Evolutionary conservation across 805 yeast genomes (phyloP), one percentile per base, ranked within the genome.

Genomic region (Yamadazyma paraphyllophila): DNA sequence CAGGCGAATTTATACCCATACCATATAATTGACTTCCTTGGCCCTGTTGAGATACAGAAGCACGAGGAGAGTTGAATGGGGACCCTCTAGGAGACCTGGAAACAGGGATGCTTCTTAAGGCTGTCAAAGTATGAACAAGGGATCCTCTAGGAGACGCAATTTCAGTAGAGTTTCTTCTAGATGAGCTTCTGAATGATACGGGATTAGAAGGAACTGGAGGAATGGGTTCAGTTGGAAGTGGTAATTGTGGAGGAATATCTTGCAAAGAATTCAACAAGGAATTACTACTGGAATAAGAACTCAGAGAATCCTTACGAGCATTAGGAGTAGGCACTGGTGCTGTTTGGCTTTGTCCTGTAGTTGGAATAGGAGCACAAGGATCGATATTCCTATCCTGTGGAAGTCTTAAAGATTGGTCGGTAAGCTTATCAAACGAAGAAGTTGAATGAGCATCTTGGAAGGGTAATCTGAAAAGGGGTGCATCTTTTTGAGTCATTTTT

Each of bases 391-490:
- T 43, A 2, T 43, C 38, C 14, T 29, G 41, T 11, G 44, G 43
- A 7, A 39, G 31, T 10, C 36, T 36, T n/a, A 44, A 44, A 17
- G 39, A 38, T 16, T 44, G 47, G 11, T 42, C 45, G 13, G 45
- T 17, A 15, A 40, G 35, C 17, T 14, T 42, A 16, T 42, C 45
- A 27, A 42, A 34, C n/a, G 45, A 42, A 9, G 45, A 10, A 4
- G 35, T 15, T 5, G 46, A 43, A 13, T 24, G 15, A 2, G 46
- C 24, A 15, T 83, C 87, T 57, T 83, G 88, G 58, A 85, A 85
- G 0, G 92, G 92, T 12, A 81, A 68, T 56, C 94, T 72, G 59
- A 85, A 85, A 39, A 67, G 75, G 2, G 85, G 86, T 1, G 73
- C 66, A 5, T 70, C 41, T 42, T 39, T 53, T 6, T 36, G 46